phyloP scores from a whole-genome alignment of 805 yeast genomes.

The Hanseniaspora singularis region DNA sequence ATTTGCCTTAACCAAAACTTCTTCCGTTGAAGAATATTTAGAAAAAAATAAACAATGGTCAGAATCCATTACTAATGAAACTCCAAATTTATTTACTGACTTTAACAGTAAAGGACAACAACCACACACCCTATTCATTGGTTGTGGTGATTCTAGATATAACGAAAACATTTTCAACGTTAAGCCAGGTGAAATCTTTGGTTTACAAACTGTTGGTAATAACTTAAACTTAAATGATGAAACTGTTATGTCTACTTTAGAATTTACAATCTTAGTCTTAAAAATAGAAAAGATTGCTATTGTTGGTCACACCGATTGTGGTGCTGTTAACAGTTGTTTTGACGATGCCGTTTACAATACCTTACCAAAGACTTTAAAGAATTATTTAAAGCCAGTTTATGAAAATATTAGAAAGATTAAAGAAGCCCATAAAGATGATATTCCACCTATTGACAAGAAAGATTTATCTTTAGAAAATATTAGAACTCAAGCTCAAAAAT shows the following conservation, averaged over 20 bases:
- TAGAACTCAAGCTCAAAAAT: constrained; percentile 53
- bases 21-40: constrained; percentile 31
- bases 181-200: constrained; percentile 85
- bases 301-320: constrained; percentile 93
- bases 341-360: constrained; percentile 28
- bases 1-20: constrained; percentile 23
- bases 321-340: constrained; percentile 77
- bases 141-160: constrained; percentile 86
- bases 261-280: constrained; percentile 75
- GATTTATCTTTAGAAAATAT: constrained; percentile 68
- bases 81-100: constrained; percentile 47
- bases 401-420: constrained; percentile 54
- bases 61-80: constrained; percentile 33
- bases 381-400: constrained; percentile 50
- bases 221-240: constrained; percentile 55
- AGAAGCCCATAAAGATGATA: constrained; percentile 29
- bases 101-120: constrained; percentile 66
- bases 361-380: constrained; percentile 21
- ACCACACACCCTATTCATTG: constrained; percentile 92
- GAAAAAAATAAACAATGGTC: constrained; percentile 37
- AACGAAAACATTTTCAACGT: constrained; percentile 66
- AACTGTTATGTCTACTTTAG: constrained; percentile 64
- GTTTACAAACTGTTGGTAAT: constrained; percentile 81
- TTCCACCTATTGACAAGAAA: constrained; percentile 32
- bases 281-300: constrained; percentile 71